These are phyloP conservation scores for Nemania diffusa DNA, from an alignment of 2,329 filamentous ascomycete genomes.

Conservation along the genomic window DNA sequence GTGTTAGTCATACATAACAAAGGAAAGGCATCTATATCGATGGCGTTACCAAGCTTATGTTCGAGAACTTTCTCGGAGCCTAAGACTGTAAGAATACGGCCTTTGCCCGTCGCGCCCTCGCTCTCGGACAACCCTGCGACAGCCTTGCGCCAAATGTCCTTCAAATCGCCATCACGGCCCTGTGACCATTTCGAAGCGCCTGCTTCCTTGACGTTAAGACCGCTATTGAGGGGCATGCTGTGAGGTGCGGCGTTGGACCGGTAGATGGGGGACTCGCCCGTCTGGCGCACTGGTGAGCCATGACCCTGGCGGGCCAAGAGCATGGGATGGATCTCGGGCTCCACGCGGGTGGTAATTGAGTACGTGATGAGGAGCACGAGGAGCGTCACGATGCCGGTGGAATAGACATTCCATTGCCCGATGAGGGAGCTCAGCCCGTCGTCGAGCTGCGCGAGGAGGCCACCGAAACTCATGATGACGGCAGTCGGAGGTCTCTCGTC, in stretches of 20 bases:
- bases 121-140: conserved; percentile 71
- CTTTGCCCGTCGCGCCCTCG: conserved; percentile 71
- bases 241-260: conserved; percentile 86
- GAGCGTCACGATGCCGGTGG: conserved; percentile 74
- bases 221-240: conserved; percentile 80
- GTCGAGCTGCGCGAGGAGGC: conserved; percentile 75
- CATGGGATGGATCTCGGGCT: conserved; percentile 92
- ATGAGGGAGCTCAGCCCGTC: conserved; percentile 74
- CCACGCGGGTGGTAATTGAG: conserved; percentile 74
- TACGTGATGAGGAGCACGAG: conserved; percentile 76
- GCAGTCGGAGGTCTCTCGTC: conserved; percentile 18
- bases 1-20: conserved; percentile 33
- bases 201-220: conserved; percentile 83
- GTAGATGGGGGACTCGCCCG: conserved; percentile 86
- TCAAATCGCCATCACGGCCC: conserved; percentile 87
- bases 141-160: conserved; percentile 87
- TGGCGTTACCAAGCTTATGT: conserved; percentile 68
- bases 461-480: conserved; percentile 56
- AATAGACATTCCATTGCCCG: conserved; percentile 84
- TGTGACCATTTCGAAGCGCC: conserved; percentile 83
- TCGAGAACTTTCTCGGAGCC: conserved; percentile 80
- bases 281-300: conserved; percentile 80
- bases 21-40: conserved; percentile 1
- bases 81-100: conserved; percentile 80
- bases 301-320: conserved; percentile 86